These are phyloP conservation scores for Suillus plorans DNA, from an alignment of 768 basidiomycete species.

Conservation along the genomic window DNA sequence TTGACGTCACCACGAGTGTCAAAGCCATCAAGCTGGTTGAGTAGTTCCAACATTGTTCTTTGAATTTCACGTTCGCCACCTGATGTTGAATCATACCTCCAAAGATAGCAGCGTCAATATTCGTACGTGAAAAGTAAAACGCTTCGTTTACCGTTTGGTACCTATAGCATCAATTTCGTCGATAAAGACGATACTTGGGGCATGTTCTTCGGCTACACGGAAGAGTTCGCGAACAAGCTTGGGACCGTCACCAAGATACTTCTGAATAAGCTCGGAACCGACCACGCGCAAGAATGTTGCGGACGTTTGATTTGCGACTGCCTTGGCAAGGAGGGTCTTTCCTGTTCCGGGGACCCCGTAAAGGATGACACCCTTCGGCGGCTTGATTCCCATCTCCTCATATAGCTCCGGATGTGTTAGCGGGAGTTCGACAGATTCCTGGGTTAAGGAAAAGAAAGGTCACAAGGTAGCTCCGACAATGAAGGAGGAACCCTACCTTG, in stretches of 20 bases:
- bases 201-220: constrained; percentile 95
- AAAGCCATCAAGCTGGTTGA: constrained; percentile 99
- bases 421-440: constrained; percentile 98
- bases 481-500: constrained; percentile 55
- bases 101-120: constrained; percentile 8
- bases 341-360: constrained; percentile 99
- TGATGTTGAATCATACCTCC: constrained; percentile 95
- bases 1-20: constrained; percentile 99
- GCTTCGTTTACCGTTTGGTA: constrained; percentile 79
- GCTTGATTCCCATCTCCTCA: constrained; percentile 99
- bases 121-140: constrained; percentile 1
- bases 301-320: constrained; percentile 97
- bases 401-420: constrained; percentile 97
- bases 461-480: neutral
- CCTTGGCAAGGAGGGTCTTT: constrained; percentile 96
- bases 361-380: constrained; percentile 99
- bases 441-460: neutral
- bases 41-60: constrained; percentile 96
- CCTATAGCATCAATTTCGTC: constrained; percentile 99
- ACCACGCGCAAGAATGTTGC: constrained; percentile 98
- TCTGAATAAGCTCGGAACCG: constrained; percentile 97
- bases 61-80: constrained; percentile 99
- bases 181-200: constrained; percentile 98
- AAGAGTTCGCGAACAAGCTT: constrained; percentile 98
- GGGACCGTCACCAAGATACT: constrained; percentile 98